Percentiles rank a stretch among this genome's conserved stretches.
These are phyloP conservation scores for Citrus medica DNA, from an alignment of 345 rosid species.

Conservation along the genomic window DNA sequence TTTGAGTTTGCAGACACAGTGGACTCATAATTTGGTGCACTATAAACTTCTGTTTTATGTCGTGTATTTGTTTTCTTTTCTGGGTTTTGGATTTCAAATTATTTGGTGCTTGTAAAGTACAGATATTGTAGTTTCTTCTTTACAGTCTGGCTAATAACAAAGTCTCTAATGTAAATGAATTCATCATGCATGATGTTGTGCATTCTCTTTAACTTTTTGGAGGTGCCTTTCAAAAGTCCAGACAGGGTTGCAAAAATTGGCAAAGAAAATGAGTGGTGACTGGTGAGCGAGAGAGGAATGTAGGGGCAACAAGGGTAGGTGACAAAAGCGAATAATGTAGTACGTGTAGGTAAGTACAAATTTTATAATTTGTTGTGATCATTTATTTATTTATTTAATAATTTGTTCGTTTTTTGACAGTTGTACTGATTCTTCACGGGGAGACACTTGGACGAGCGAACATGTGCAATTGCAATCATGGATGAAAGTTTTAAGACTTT, in stretches of 20 bases:
- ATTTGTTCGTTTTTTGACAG: conserved; percentile 28
- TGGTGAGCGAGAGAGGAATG: not conserved
- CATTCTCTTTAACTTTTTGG: conserved; percentile 13
- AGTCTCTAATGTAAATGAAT: conserved; percentile 9
- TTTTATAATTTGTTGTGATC: conserved; percentile 1
- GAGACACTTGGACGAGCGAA: conserved; percentile 19
- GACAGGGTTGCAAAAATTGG: conserved; percentile 1
- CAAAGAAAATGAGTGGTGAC: conserved; percentile 1
- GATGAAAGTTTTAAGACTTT: not conserved
- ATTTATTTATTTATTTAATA: conserved; percentile 9
- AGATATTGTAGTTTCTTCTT: conserved; percentile 23
- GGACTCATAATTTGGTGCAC: conserved; percentile 12
- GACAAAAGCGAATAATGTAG: conserved; percentile 9
- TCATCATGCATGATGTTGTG: conserved; percentile 14
- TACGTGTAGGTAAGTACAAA: not conserved
- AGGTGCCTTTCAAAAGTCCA: conserved; percentile 5
- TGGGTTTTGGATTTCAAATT: conserved; percentile 23
- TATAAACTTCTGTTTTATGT: conserved; percentile 6
- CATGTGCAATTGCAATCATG: conserved; percentile 7
- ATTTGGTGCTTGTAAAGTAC: conserved; percentile 20
- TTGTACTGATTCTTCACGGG: conserved; percentile 23
- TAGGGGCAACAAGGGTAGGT: not conserved
- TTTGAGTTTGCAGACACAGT: conserved; percentile 6
- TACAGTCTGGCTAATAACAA: conserved; percentile 30
- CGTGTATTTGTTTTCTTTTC: not conserved